Evolutionary conservation across 1,139 yeast species (phyloP).

Genomic region (Ogataea hybrid): DNA sequence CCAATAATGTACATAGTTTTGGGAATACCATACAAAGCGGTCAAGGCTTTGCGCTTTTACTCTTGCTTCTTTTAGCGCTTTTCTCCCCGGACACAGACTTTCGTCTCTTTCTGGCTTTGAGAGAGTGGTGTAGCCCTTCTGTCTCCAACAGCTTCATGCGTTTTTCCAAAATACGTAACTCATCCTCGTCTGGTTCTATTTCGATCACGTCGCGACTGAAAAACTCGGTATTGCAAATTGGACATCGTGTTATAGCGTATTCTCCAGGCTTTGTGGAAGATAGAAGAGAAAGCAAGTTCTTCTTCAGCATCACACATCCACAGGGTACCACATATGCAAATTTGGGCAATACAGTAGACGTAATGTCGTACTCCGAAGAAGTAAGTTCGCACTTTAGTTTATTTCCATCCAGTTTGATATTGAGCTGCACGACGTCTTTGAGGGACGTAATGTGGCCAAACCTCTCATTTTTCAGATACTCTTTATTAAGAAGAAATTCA

Average conservation of each 20-base stretch:
- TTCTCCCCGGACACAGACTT: neutral
- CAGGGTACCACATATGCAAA: constrained; percentile 51
- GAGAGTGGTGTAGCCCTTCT: constrained; percentile 47
- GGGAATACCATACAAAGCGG: constrained; percentile 2
- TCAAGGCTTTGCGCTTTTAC: neutral
- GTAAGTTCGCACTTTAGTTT: constrained; percentile 25
- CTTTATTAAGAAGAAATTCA: constrained; percentile 40
- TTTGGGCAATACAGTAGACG: constrained; percentile 6
- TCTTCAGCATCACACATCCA: constrained; percentile 47
- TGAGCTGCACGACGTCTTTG: constrained; percentile 51
- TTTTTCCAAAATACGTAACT: constrained; percentile 29
- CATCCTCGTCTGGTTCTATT: constrained; percentile 36
- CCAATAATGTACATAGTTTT: constrained; percentile 7
- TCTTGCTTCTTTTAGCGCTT: constrained; percentile 2
- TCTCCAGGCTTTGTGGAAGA: constrained; percentile 7
- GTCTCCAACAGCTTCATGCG: constrained; percentile 38
- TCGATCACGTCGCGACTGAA: constrained; percentile 35
- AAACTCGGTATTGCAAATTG: constrained; percentile 38
- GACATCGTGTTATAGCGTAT: constrained; percentile 33
- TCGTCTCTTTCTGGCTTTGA: constrained; percentile 37
- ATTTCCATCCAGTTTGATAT: constrained; percentile 22
- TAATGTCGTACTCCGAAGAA: constrained; percentile 14
- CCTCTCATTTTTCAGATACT: constrained; percentile 22
- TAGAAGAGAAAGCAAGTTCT: constrained; percentile 11
- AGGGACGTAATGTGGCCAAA: constrained; percentile 45